phyloP scores from a whole-genome alignment of 2,329 filamentous ascomycete genomes.

The Neurospora sp. region DNA sequence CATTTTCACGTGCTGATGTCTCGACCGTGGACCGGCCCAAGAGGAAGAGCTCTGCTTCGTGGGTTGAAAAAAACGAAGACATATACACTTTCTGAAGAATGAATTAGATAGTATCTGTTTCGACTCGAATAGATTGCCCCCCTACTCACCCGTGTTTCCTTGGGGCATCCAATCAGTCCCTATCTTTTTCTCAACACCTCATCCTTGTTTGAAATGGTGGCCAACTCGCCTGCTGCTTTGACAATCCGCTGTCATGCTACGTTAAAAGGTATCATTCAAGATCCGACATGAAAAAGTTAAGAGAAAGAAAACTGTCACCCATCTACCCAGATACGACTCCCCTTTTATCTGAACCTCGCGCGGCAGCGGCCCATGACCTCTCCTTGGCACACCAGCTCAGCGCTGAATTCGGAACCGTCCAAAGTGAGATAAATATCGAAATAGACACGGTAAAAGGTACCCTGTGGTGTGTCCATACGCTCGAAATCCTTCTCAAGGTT shows the following conservation, averaged over 20 bases:
- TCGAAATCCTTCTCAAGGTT: conserved; percentile 99
- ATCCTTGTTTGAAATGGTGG: neutral
- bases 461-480: conserved; percentile 96
- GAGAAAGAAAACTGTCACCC: conserved; percentile 9
- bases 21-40: neutral
- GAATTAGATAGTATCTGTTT: neutral
- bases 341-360: conserved; percentile 63
- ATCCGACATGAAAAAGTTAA: conserved; percentile 16
- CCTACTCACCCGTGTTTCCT: neutral
- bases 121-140: neutral
- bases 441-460: conserved; percentile 82
- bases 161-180: neutral
- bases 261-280: conserved; percentile 21
- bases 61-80: neutral
- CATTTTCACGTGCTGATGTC: neutral
- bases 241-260: neutral
- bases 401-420: conserved; percentile 95
- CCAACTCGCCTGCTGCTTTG: neutral
- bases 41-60: neutral
- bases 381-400: conserved; percentile 96
- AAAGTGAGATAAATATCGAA: conserved; percentile 83
- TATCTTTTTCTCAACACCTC: neutral
- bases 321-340: neutral
- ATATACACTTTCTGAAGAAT: neutral
- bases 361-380: conserved; percentile 98